phyloP scores from a whole-genome alignment of 2,329 filamentous ascomycete species.

The Colletotrichum salicis region DNA sequence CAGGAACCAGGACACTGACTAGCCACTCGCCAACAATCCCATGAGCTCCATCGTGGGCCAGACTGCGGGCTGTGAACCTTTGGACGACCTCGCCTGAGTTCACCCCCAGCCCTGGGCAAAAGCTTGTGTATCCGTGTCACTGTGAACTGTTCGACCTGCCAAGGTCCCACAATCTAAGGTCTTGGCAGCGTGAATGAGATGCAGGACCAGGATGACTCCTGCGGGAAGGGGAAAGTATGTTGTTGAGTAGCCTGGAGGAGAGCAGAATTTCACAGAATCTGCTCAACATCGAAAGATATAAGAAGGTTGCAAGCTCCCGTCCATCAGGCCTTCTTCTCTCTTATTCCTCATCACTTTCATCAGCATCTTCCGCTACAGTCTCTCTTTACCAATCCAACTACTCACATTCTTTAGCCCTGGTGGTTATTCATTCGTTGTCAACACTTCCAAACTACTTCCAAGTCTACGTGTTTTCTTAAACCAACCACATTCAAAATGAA shows the following conservation, averaged over 20 bases:
- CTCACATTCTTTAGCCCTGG: conserved; percentile 40
- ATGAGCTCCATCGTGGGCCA: conserved; percentile 17
- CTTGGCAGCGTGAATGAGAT: conserved; percentile 16
- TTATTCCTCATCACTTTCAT: conserved; percentile 19
- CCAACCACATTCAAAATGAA: conserved; percentile 39
- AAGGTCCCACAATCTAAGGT: conserved; percentile 9
- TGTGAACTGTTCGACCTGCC: conserved; percentile 3
- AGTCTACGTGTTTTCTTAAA: conserved; percentile 22
- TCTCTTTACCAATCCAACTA: conserved; percentile 43
- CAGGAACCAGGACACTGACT: not conserved
- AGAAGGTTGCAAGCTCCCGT: conserved; percentile 20
- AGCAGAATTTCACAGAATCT: not conserved
- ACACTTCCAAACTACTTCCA: conserved; percentile 20
- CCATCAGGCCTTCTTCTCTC: not conserved
- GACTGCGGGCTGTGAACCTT: not conserved
- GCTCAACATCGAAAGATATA: conserved; percentile 6
- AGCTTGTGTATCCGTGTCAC: conserved; percentile 15
- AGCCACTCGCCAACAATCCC: conserved; percentile 14
- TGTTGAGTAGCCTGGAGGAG: not conserved
- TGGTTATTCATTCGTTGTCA: conserved; percentile 33
- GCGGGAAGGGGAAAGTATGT: not conserved
- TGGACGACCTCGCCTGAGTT: conserved; percentile 2
- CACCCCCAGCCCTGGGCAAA: conserved; percentile 4
- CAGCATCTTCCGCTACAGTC: conserved; percentile 31
- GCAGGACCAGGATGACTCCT: conserved; percentile 17